Conservation (phyloP, 139 green algal species). For the Chlamydomonas applanata region DNA sequence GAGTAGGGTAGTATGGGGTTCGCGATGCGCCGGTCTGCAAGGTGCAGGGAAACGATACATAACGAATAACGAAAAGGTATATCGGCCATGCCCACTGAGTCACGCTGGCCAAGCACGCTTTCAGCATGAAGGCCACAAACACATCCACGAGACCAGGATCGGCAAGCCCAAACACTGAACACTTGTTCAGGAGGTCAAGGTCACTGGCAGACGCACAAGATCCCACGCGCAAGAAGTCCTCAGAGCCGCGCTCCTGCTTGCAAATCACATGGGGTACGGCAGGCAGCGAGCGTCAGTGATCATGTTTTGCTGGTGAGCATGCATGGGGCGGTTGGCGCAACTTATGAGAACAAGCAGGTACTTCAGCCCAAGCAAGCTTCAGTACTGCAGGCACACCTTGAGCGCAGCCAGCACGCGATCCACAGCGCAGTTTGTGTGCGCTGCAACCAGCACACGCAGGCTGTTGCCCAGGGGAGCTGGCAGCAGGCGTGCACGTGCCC, state of each 20-base stretch:
- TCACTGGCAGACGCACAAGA: no score
- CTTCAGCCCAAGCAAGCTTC: no score
- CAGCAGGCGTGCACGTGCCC: not conserved
- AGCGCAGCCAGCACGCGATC: conserved; percentile 72
- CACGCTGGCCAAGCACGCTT: no score
- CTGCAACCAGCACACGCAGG: conserved; percentile 66
- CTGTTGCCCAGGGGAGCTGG: not conserved
- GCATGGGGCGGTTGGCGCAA: not conserved
- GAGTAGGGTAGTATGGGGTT: conserved; percentile 63
- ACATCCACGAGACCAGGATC: no score
- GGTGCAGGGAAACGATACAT: no score
- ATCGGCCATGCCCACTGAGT: no score
- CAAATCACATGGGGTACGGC: not conserved
- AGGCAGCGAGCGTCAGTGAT: not conserved
- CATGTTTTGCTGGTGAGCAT: not conserved
- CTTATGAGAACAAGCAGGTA: no score
- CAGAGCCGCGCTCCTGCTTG: conserved; percentile 51
- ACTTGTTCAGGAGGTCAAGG: no score
- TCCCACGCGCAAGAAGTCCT: conserved; percentile 77
- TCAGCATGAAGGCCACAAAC: no score
- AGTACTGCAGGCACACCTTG: conserved; percentile 20
- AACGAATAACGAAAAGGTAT: no score
- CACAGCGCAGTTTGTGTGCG: conserved; percentile 89
- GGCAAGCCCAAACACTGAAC: no score
- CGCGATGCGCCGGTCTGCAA: conserved; percentile 69